Evolutionary conservation across 2,329 filamentous ascomycete genomes (phyloP), one percentile per base, ranked within the genome.

Genomic region (Talaromyces pinophilus): DNA sequence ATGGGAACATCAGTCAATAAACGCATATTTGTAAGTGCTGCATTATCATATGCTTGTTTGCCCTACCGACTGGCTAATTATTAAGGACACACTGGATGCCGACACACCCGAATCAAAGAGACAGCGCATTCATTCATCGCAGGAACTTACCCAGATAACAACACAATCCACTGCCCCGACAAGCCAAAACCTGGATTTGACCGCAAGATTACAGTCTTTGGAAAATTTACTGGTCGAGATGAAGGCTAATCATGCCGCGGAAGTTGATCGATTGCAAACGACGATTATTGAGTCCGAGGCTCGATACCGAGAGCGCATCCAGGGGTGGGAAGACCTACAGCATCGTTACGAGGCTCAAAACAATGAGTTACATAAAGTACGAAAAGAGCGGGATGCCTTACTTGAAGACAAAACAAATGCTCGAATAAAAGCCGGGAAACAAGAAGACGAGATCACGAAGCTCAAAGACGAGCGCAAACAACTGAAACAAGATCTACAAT

Each of bases 261-360:
- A 79, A 59, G 69, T 77, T 13, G 70, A 73, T 5, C 71, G 70
- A 42, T 70, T 81, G 8, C 72, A 75, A 38, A 68, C 67, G 44
- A 70, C 73, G 3, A 66, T 79, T 25, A 66, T 69, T 15, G 67
- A 73, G 3, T 67, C 71, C 3, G 69, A 75, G 62, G 66, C 70
- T 57, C 75, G 76, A 50, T 68, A 76, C 11, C 69, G 71, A 38
- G 74, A 78, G 61, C 74, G 75, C 55, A 75, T 79, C 59, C 70
- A 72, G 52, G 72, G 71, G 5, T 72, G 81, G 59, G 71, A 73
- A 19, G 59, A 67, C 7, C 69, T 83, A 10, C 80, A 82, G 69
- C 78, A 80, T 71, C 80, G 81, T 61, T 82, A 82, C 66, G 81
- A 83, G 71, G 77, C 69, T 59, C 76, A 76, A 65, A 76, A 72